Evolutionary conservation across 2,329 filamentous ascomycete genomes (phyloP).

Genomic region (Fulvia fulva): DNA sequence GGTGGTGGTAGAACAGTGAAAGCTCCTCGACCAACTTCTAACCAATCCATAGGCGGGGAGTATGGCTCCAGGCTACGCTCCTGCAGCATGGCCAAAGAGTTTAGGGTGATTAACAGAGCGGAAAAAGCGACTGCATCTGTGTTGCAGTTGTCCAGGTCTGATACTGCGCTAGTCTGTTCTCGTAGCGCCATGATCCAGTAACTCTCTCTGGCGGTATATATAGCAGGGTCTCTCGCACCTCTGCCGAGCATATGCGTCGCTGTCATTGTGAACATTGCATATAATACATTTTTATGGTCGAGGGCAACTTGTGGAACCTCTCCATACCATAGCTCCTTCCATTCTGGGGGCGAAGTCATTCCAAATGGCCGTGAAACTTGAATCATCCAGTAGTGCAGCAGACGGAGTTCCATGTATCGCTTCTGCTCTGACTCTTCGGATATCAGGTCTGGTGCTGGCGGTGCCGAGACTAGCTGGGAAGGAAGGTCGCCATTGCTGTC

Average conservation of each 20-base stretch:
- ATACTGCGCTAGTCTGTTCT: conserved; percentile 28
- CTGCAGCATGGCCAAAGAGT: conserved; percentile 29
- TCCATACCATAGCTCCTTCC: conserved; percentile 26
- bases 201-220: conserved; percentile 21
- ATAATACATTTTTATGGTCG: conserved; percentile 23
- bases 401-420: conserved; percentile 21
- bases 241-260: conserved; percentile 22
- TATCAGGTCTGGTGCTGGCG: conserved; percentile 8
- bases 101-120: conserved; percentile 28
- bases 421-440: conserved; percentile 20
- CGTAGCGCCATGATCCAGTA: conserved; percentile 28
- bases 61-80: conserved; percentile 29
- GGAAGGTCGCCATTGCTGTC: conserved; percentile 6
- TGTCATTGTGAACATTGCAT: conserved; percentile 25
- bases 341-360: conserved; percentile 23
- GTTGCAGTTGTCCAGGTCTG: conserved; percentile 23
- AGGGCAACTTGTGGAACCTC: conserved; percentile 24
- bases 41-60: conserved; percentile 31
- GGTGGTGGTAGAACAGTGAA: conserved; percentile 26
- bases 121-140: conserved; percentile 31
- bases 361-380: conserved; percentile 23
- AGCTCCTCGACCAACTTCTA: conserved; percentile 29
- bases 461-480: neutral
- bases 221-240: conserved; percentile 14
- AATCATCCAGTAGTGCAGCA: conserved; percentile 26